Percentiles rank a stretch among this genome's conserved stretches.
Conservation (phyloP, 208 protist genomes). For the Angomonas ambiguus region DNA sequence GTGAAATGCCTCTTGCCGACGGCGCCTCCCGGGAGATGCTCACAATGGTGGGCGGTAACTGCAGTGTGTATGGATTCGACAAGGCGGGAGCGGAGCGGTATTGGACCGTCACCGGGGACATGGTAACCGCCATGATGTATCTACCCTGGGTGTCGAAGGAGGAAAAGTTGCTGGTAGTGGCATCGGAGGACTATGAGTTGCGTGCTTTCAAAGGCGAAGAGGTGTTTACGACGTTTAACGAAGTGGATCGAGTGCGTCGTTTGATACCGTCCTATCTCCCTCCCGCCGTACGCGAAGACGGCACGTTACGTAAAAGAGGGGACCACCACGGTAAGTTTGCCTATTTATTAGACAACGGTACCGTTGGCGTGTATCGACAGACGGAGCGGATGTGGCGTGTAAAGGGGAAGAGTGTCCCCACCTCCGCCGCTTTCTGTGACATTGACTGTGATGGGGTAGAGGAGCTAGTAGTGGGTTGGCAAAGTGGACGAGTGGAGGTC, state of each 20-base stretch:
- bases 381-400: slow-evolving; percentile 81
- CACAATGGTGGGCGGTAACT: slow-evolving; percentile 92
- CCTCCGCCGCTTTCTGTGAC: slow-evolving; percentile 86
- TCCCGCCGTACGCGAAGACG: background rate
- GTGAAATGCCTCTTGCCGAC: background rate
- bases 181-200: slow-evolving; percentile 92
- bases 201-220: slow-evolving; percentile 90
- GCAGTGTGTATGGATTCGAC: slow-evolving; percentile 93
- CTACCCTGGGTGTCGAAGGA: slow-evolving; percentile 45
- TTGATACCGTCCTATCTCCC: slow-evolving; percentile 30
- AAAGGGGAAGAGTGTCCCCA: slow-evolving; percentile 77
- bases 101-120: slow-evolving; percentile 94
- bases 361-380: slow-evolving; percentile 88
- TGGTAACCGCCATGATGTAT: slow-evolving; percentile 84
- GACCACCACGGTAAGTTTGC: slow-evolving; percentile 54
- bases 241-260: slow-evolving; percentile 78
- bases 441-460: slow-evolving; percentile 89
- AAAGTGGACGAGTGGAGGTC: slow-evolving; percentile 84
- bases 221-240: slow-evolving; percentile 65
- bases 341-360: slow-evolving; percentile 91
- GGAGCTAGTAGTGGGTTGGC: slow-evolving; percentile 91
- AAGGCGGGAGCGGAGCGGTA: slow-evolving; percentile 80
- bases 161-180: slow-evolving; percentile 72
- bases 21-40: slow-evolving; percentile 19
- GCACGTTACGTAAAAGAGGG: background rate